Evolutionary conservation across 768 basidiomycete genomes (phyloP), one percentile per base, ranked within the genome.

Genomic region (Pleurotus pulmonarius): DNA sequence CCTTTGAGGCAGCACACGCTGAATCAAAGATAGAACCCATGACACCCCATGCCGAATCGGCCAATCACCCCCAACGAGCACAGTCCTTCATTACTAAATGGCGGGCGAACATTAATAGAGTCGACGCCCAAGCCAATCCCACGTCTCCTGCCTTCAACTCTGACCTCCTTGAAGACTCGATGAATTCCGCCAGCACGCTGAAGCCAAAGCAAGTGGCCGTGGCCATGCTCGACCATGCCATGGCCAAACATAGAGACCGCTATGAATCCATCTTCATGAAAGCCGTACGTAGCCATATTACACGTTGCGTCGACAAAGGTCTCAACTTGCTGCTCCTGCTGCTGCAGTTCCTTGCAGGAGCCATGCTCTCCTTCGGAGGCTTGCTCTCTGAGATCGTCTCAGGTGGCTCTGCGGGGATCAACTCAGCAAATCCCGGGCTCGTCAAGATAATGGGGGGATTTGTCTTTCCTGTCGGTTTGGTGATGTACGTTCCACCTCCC

Each of bases 321-420:
- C 41, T 44, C 41, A 44, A 44, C 5, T 44, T 44, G 20, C 41
- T 8, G 41, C 39, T 40, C 9, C 16, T 43, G 18, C 6, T 38
- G 16, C 20, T 8, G 3, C 44, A 89, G 87, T 79, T 88, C 49
- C 70, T 83, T 56, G 88, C 86, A 25, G 88, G 88, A 15, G 75
- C 79, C 29, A 87, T 89, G 82, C 64, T 89, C n/a, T 87, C 87
- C 5, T 89, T 90, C 49, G 88, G 88, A 63, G 85, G 85, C 15
- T 69, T 90, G 13, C 67, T 90, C 25, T 81, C 81, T 18, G 71
- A 86, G 59, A 74, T 89, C 56, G 64, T 88, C 13, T 70, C 76
- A 45, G 88, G 85, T 37, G 88, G 88, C 5, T 78, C 87, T 0
- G 65, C 72, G 0, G 77, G 72, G 1, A 63, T 90, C 25, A 78